Base-by-base conservation (phyloP, 129 eudicot species). In the Flaveria robusta region DNA sequence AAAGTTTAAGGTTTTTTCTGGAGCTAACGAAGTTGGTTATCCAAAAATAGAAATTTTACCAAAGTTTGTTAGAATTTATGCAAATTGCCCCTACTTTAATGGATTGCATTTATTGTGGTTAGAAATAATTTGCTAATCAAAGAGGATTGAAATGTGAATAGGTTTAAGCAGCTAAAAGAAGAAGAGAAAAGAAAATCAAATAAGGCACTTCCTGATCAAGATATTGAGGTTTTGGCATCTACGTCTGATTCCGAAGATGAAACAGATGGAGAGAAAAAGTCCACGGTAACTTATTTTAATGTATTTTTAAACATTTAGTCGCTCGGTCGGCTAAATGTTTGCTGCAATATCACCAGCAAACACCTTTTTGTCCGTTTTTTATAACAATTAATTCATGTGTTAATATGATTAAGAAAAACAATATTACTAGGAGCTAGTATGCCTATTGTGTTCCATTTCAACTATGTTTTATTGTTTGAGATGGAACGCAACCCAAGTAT, bases 131-230 rank as follows among this genome's bases (percentile, higher is more conserved):
- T 52, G 15, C 72, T 83, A 69, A 81, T 18, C 15, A 67, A 19
- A 67, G 26, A 12, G 29, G 43, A 79, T 68, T 79, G 51, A 51
- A 27, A 71, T 67, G 20, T 52, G 52, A 74, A 70, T 46, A 94
- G 98, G 82, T 91, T 91, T 71, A 89, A 82, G 80, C 93, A 91
- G 80, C 80, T 94, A 77, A 88, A 91, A 77, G 90, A 88, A 71
- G 92, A 83, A 42, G 96, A 89, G 60, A 81, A 83, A 83, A 86
- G 81, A 54, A 90, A 68, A 71, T 0, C 78, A 49, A 86, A 39
- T 76, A 86, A 84, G 77, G 97, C 92, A 51, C 66, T 88, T 73
- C 90, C 96, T 27, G 76, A 66, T 13, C 83, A 82, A 51, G 81
- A 79, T 64, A 77, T 74, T 81, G 79, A 88, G 69, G 71, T 80